Evolutionary conservation across 2,329 filamentous ascomycete species (phyloP).

Genomic region (Cladosporium sp.): DNA sequence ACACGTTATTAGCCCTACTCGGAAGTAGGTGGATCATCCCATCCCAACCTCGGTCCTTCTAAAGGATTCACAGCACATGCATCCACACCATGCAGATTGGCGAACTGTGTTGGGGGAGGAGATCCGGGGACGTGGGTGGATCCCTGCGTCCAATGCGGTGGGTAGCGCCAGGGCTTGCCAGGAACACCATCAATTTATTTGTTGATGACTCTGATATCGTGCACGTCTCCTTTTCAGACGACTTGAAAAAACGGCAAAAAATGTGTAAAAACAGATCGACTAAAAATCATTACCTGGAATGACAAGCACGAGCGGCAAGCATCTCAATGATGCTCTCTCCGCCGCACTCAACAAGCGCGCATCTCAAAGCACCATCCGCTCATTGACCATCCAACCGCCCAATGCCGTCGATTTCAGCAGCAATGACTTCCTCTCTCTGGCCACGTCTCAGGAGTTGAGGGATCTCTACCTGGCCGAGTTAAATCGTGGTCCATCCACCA

Average conservation of each 20-base stretch:
- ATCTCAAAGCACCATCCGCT: slow-evolving; percentile 42
- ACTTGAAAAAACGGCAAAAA: no score
- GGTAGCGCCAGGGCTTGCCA: no score
- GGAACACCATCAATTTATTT: no score
- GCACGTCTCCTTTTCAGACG: no score
- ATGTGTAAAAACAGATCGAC: no score
- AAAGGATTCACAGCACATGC: no score
- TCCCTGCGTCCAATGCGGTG: no score
- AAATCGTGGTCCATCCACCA: slow-evolving; percentile 28
- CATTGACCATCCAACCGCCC: slow-evolving; percentile 43
- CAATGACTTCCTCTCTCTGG: slow-evolving; percentile 62
- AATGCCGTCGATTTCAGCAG: slow-evolving; percentile 56
- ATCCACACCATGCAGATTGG: neutral
- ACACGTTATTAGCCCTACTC: no score
- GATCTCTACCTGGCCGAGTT: slow-evolving; percentile 47
- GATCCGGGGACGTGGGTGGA: no score
- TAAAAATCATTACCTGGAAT: neutral
- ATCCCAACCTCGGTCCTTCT: slow-evolving; percentile 3
- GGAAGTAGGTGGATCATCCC: neutral
- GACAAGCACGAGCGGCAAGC: neutral
- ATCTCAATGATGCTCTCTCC: slow-evolving; percentile 25
- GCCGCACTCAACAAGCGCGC: slow-evolving; percentile 36
- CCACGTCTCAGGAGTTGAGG: slow-evolving; percentile 44
- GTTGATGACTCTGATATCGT: no score
- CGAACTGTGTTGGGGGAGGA: no score